Evolutionary conservation across 139 green algal species (phyloP).

Genomic region (Bryopsis sp.): DNA sequence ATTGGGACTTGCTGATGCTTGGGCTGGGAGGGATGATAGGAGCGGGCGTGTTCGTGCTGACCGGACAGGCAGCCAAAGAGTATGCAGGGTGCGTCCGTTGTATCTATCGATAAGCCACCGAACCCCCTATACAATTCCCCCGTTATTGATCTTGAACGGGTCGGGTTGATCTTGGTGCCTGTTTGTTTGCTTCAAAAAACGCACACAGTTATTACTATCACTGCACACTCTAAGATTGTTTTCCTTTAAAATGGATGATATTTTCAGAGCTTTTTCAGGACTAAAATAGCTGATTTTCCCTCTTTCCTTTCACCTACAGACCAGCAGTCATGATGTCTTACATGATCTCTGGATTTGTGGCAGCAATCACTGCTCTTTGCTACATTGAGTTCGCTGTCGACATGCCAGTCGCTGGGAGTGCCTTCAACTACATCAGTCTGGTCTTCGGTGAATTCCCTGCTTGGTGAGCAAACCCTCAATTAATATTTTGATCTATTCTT

Average conservation of each 20-base stretch:
- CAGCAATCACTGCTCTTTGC: conserved; percentile 65
- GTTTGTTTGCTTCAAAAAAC: too few species aligned
- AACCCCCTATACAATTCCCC: too few species aligned
- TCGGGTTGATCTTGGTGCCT: too few species aligned
- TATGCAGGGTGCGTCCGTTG: conserved; percentile 27
- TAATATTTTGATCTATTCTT: too few species aligned
- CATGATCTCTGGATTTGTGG: conserved; percentile 40
- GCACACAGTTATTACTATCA: too few species aligned
- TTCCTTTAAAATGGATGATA: too few species aligned
- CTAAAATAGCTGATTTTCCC: too few species aligned
- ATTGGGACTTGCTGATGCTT: conserved; percentile 19
- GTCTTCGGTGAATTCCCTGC: conserved; percentile 14
- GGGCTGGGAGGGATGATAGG: conserved; percentile 64
- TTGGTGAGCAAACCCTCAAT: not conserved
- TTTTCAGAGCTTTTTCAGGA: too few species aligned
- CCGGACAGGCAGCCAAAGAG: conserved; percentile 43
- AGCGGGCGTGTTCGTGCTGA: conserved; percentile 70
- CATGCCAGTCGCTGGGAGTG: conserved; percentile 64
- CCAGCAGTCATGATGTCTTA: conserved; percentile 58
- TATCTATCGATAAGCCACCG: too few species aligned
- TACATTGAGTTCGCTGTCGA: conserved; percentile 80
- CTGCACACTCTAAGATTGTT: too few species aligned
- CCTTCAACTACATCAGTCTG: conserved; percentile 66
- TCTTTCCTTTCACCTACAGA: too few species aligned
- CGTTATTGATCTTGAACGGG: too few species aligned